Evolutionary conservation across 305 asterid species (phyloP), one percentile per base, ranked within the genome.

Genomic region (Rubia balearica): DNA sequence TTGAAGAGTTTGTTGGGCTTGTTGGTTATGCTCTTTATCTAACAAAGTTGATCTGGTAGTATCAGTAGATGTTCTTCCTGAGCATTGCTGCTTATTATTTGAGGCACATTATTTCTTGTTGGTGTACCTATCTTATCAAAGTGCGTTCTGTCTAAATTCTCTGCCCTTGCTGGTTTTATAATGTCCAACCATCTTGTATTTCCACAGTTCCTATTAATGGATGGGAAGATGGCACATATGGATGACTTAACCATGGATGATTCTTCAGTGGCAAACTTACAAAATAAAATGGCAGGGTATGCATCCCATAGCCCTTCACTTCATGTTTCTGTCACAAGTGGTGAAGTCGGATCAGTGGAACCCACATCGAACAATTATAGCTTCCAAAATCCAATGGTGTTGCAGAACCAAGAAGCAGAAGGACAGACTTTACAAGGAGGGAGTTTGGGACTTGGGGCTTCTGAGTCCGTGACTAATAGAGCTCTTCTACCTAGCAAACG

Each of bases 401-500:
- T 82, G 30, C 72, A 67, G 61, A 80, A 67, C 65, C 75, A 41
- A 40, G 68, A 67, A 21, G 75, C 24, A 24, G 83, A 36, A 81
- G 79, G 42, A 67, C 67, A 72, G 84, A 77, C 65, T 30, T 51
- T 83, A 43, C 75, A 74, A 51, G 69, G 73, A 57, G 84, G 72
- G 61, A 78, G 48, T 65, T 61, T 71, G 38, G 84, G 72, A 48
- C 80, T 72, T 33, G 70, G 64, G 36, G 78, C 73, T 38, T 74
- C 70, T 70, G 76, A 76, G 53, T 61, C 57, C 55, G 43, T 80
- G 40, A 80, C 71, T 75, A 75, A 60, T 75, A 85, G 75, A 42
- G 59, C 85, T 64, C 80, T 84, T 30, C 68, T 82, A 65, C 89
- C 93, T 1, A 76, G 75, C 48, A 92, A 95, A 79, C 77, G 99